Percentiles rank a stretch among this genome's conserved stretches.
phyloP scores from a whole-genome alignment of 306 rosid species.

The Prosopis cineraria region DNA sequence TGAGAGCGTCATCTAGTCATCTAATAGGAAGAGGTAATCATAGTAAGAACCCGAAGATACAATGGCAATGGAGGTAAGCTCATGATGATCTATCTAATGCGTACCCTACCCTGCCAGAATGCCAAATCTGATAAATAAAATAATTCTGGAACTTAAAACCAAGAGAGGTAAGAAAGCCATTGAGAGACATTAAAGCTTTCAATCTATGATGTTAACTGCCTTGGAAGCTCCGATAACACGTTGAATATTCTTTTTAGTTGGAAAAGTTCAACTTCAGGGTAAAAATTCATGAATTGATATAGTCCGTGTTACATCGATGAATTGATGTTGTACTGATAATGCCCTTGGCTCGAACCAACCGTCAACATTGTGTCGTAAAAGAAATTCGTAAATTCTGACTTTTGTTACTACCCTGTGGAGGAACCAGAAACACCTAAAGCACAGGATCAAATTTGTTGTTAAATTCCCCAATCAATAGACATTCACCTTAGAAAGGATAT shows the following conservation, averaged over 20 bases:
- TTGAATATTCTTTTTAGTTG: neutral
- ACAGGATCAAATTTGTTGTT: slow-evolving; percentile 15
- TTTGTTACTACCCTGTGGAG: neutral
- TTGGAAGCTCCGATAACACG: neutral
- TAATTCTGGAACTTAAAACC: neutral
- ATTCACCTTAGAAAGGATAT: neutral
- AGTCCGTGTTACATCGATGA: no score
- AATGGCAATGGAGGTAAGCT: neutral
- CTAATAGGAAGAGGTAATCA: neutral
- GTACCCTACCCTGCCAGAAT: neutral
- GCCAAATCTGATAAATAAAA: neutral
- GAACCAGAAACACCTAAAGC: neutral
- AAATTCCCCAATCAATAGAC: neutral
- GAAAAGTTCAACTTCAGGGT: neutral
- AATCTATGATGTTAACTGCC: neutral
- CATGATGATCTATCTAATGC: neutral
- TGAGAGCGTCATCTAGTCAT: neutral
- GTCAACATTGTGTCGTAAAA: neutral
- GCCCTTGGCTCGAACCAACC: neutral
- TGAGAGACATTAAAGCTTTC: neutral
- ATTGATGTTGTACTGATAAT: neutral
- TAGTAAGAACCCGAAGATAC: neutral
- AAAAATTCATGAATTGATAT: neutral
- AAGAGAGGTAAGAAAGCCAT: neutral
- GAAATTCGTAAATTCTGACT: neutral